Evolutionary conservation across 2,329 filamentous ascomycete species (phyloP).

Genomic region (Apiospora kogelbergensis): DNA sequence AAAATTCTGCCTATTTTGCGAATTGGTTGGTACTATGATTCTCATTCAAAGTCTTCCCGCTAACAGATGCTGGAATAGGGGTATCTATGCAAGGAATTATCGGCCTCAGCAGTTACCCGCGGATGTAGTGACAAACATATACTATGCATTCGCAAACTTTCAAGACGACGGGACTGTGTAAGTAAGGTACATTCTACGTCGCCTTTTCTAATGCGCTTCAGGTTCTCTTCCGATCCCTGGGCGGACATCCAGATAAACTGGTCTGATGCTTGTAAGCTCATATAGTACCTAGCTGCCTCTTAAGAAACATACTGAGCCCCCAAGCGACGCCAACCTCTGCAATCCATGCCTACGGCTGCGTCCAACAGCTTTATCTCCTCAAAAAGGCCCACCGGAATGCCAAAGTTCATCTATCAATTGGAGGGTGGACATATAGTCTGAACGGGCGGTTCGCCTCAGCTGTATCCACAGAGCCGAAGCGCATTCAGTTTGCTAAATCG

Average conservation of each 20-base stretch:
- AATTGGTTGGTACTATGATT: not conserved
- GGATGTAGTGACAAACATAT: slow-evolving; percentile 69
- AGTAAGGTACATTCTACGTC: not conserved
- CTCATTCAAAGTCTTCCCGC: not conserved
- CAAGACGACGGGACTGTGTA: slow-evolving; percentile 45
- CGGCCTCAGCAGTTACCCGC: slow-evolving; percentile 68
- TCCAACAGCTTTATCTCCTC: slow-evolving; percentile 74
- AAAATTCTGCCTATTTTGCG: slow-evolving; percentile 1
- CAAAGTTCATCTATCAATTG: slow-evolving; percentile 77
- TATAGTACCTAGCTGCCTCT: not conserved
- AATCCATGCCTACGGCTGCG: slow-evolving; percentile 72
- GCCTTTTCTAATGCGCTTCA: not conserved
- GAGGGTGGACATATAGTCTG: slow-evolving; percentile 73
- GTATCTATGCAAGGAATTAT: slow-evolving; percentile 43
- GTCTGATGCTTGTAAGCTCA: not conserved
- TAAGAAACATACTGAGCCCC: not conserved
- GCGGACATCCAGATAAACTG: slow-evolving; percentile 68
- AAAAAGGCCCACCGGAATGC: slow-evolving; percentile 76
- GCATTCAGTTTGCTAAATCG: slow-evolving; percentile 65
- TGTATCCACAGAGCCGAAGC: slow-evolving; percentile 59
- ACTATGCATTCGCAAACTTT: slow-evolving; percentile 59
- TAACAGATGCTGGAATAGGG: slow-evolving; percentile 13
- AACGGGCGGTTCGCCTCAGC: slow-evolving; percentile 58
- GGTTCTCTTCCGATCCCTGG: slow-evolving; percentile 57
- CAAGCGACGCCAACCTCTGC: slow-evolving; percentile 27